Evolutionary conservation across 2,329 filamentous ascomycete genomes (phyloP), one percentile per base, ranked within the genome.

Genomic region (Apiospora phragmitis): DNA sequence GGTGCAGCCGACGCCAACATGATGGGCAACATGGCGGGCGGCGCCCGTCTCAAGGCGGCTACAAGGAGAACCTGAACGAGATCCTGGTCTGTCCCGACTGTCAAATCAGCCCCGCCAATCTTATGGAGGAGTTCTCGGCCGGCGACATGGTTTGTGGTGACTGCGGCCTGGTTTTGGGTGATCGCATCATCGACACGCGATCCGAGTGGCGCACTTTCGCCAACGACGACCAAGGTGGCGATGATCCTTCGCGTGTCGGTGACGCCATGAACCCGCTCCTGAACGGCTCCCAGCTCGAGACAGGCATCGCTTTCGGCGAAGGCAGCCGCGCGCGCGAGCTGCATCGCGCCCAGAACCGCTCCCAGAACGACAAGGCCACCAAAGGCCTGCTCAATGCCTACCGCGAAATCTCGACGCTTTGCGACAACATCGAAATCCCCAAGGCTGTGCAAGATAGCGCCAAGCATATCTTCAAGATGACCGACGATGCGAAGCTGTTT

Each of bases 121-220:
- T 99, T 45, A 89, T 96, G 65, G 96, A 98, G 79, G 96, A 98
- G 80, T 96, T 95, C 79, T 94, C 94, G 7, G 93, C 91, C 45
- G 94, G 94, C 74, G 96, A 99, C 81, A 93, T 97, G 80, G 94
- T 99, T 70, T 99, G 96, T 80, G 93, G 89, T 71, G 94, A 92
- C 72, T 99, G 96, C 78, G 96, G 96, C 47, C 87, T 98, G 43
- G 96, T 99, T 7, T 89, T 99, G 41, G 93, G 93, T 72, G 93
- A 95, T 78, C 92, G 94, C 75, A 94, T 96, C 80, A 95, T 99
- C 79, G 97, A 99, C 80, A 97, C 94, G 72, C 93, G 97, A 73
- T 97, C 94, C 66, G 96, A 99, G 84, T 99, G 96, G 96, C 94
- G 96, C 80, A 99, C 96, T 0, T 99, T 99, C 84, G 94, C 95